Evolutionary conservation across 1,139 yeast species (phyloP).

Genomic region (Blastobotrys niveus): DNA sequence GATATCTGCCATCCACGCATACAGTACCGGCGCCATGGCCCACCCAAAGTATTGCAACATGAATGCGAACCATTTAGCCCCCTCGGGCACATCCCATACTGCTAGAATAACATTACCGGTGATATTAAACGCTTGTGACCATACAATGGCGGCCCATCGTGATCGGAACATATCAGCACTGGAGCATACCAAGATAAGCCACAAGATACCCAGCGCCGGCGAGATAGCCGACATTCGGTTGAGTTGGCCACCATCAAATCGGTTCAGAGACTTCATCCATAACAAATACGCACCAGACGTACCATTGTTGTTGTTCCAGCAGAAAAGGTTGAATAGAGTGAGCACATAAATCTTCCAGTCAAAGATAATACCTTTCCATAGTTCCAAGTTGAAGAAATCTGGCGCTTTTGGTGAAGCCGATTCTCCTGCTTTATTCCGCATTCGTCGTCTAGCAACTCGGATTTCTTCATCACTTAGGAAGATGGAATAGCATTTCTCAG

Average conservation of each 20-base stretch:
- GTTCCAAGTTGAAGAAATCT: conserved; percentile 27
- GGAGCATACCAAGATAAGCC: conserved; percentile 35
- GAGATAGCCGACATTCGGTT: conserved; percentile 47
- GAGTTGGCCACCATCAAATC: conserved; percentile 36
- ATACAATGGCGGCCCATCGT: conserved; percentile 32
- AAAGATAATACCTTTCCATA: conserved; percentile 31
- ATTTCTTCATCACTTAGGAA: conserved; percentile 32
- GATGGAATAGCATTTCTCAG: conserved; percentile 38
- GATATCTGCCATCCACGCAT: conserved; percentile 38
- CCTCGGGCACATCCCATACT: conserved; percentile 43
- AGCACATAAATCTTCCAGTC: conserved; percentile 39
- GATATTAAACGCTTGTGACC: conserved; percentile 41
- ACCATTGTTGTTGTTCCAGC: conserved; percentile 36
- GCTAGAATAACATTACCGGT: conserved; percentile 42
- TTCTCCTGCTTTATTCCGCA: conserved; percentile 47
- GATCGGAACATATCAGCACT: conserved; percentile 47
- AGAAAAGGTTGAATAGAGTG: conserved; percentile 36
- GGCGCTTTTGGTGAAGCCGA: conserved; percentile 33
- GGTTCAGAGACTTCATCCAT: conserved; percentile 26
- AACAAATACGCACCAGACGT: conserved; percentile 42
- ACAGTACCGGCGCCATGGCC: conserved; percentile 37
- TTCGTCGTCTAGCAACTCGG: conserved; percentile 27
- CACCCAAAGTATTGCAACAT: conserved; percentile 37
- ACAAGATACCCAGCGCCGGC: conserved; percentile 44
- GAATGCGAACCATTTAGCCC: conserved; percentile 47